These are phyloP conservation scores for Xylariaceae sp. DNA, from an alignment of 2,329 filamentous ascomycete species.

Conservation along the genomic window DNA sequence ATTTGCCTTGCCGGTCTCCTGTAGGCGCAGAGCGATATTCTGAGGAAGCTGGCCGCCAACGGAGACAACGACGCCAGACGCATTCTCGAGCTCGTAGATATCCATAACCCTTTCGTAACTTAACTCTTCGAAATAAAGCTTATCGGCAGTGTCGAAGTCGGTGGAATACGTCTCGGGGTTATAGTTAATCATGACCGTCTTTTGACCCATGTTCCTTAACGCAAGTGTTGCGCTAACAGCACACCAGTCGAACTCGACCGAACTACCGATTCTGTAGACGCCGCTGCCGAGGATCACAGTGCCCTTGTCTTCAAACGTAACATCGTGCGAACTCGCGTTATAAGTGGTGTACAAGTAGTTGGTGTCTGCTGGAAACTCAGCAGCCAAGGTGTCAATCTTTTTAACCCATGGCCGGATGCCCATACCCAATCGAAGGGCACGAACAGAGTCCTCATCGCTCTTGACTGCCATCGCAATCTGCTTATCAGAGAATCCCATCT, in stretches of 20 bases:
- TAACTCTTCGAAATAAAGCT: conserved; percentile 94
- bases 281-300: conserved; percentile 88
- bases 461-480: conserved; percentile 89
- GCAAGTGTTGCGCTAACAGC: conserved; percentile 87
- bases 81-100: conserved; percentile 90
- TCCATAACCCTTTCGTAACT: conserved; percentile 99
- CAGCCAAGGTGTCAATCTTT: conserved; percentile 96
- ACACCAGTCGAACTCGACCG: conserved; percentile 99
- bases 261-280: conserved; percentile 96
- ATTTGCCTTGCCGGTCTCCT: conserved; percentile 87
- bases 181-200: conserved; percentile 97
- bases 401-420: conserved; percentile 95
- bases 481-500: conserved; percentile 95
- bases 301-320: conserved; percentile 90
- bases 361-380: conserved; percentile 92
- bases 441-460: conserved; percentile 86
- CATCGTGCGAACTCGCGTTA: conserved; percentile 91
- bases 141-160: conserved; percentile 87
- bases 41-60: conserved; percentile 96
- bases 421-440: conserved; percentile 80
- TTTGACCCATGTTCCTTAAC: conserved; percentile 84
- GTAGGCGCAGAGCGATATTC: conserved; percentile 93
- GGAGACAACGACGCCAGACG: conserved; percentile 88
- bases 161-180: conserved; percentile 83
- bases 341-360: conserved; percentile 99